Percentiles rank a stretch among this genome's conserved stretches.
phyloP scores from a whole-genome alignment of 352 stramenopile genomes.

The Peronospora farinosa region DNA sequence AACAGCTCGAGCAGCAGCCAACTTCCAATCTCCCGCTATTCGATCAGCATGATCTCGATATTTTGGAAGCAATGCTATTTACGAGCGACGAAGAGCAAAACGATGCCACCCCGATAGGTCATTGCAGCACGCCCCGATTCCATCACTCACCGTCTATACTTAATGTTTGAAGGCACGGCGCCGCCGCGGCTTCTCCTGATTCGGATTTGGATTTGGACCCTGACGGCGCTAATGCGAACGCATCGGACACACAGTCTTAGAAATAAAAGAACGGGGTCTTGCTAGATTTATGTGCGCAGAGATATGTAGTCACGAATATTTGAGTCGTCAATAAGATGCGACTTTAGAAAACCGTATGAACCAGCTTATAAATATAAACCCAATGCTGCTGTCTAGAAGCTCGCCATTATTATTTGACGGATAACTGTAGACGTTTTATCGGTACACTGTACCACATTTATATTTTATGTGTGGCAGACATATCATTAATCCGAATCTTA shows the following conservation, averaged over 20 bases:
- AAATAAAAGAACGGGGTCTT: background rate
- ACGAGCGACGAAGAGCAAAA: conserved; percentile 46
- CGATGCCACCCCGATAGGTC: conserved; percentile 11
- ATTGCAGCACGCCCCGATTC: conserved; percentile 23
- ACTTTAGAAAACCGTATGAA: too few relatives aligned
- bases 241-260: conserved; percentile 22
- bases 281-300: background rate
- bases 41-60: conserved; percentile 41
- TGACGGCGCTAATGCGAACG: conserved; percentile 23
- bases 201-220: conserved; percentile 18
- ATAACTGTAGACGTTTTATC: conserved; percentile 7
- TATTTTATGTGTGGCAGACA: background rate
- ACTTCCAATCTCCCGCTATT: conserved; percentile 29
- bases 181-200: conserved; percentile 19
- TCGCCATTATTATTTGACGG: background rate
- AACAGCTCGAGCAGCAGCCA: conserved; percentile 3
- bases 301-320: conserved; percentile 14
- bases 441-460: conserved; percentile 4
- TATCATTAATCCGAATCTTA: background rate
- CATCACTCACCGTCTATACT: conserved; percentile 29
- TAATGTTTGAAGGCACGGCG: conserved; percentile 33
- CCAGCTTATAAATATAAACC: conserved; percentile 10
- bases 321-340: conserved; percentile 6
- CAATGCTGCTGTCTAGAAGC: conserved; percentile 13
- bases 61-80: conserved; percentile 49